Evolutionary conservation across 2,329 filamentous ascomycete species (phyloP).

Genomic region (Cryphonectria parasitica): DNA sequence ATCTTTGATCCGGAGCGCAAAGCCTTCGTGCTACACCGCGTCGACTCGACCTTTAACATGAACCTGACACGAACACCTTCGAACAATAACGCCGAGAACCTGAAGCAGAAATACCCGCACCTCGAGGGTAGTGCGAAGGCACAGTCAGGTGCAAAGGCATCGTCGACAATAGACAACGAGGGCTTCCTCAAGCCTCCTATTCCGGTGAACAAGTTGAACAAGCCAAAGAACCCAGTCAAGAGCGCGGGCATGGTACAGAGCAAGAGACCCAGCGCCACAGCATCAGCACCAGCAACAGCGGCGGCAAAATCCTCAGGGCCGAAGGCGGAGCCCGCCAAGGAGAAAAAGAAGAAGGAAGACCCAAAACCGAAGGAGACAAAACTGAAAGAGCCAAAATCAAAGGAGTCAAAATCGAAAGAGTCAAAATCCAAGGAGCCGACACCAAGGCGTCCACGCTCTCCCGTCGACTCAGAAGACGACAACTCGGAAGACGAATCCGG

Average conservation of each 20-base stretch:
- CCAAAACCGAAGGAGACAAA: not conserved
- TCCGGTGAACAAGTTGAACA: conserved; percentile 8
- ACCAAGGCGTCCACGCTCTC: conserved; percentile 15
- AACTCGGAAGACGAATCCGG: conserved; percentile 61
- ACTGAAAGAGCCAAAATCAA: too few relatives aligned
- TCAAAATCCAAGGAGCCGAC: not conserved
- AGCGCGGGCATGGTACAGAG: conserved; percentile 34
- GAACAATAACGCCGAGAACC: conserved; percentile 63
- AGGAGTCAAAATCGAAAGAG: not conserved
- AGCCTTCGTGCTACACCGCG: conserved; percentile 78
- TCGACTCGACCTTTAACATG: conserved; percentile 85
- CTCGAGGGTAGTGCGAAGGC: conserved; percentile 47
- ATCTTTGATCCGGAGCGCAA: conserved; percentile 77
- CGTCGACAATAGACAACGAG: conserved; percentile 33
- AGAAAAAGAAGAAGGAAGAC: conserved; percentile 31
- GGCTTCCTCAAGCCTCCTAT: conserved; percentile 26
- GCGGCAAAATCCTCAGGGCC: conserved; percentile 34
- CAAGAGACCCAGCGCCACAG: conserved; percentile 29
- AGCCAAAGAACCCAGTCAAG: conserved; percentile 30
- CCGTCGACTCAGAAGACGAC: conserved; percentile 23
- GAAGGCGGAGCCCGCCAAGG: conserved; percentile 39
- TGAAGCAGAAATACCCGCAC: conserved; percentile 70
- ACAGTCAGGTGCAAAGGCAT: not conserved
- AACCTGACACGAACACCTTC: conserved; percentile 75
- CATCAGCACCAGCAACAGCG: conserved; percentile 15